Percentiles rank a stretch among this genome's conserved stretches.
These are phyloP conservation scores for Kluyveromyces nonfermentans DNA, from an alignment of 805 yeast species.

Conservation along the genomic window DNA sequence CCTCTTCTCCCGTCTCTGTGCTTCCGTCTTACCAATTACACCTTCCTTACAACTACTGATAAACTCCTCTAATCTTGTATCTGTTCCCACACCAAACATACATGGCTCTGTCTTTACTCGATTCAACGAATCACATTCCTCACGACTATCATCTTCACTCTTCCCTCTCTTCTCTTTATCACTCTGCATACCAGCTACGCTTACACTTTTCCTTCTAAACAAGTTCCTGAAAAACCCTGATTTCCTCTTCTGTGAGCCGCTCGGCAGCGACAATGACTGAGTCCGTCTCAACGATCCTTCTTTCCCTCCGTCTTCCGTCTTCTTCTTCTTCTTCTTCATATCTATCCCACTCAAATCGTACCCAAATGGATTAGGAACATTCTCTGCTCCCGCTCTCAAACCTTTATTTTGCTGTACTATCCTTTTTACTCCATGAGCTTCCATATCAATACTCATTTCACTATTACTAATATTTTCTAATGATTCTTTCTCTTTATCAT, in stretches of 20 bases:
- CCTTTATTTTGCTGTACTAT: conserved; percentile 4
- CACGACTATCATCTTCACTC: not conserved
- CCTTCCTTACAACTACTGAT: conserved; percentile 31
- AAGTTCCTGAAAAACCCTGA: conserved; percentile 31
- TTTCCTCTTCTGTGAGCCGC: conserved; percentile 18
- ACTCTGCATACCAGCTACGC: not conserved
- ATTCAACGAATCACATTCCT: conserved; percentile 6
- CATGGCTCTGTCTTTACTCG: conserved; percentile 17
- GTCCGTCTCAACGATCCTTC: conserved; percentile 20
- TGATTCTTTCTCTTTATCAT: not conserved
- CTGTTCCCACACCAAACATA: conserved; percentile 22
- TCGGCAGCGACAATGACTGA: conserved; percentile 24
- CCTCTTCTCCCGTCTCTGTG: conserved; percentile 2
- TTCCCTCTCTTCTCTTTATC: conserved; percentile 6
- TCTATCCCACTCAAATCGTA: not conserved
- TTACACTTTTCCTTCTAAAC: conserved; percentile 22
- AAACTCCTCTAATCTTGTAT: conserved; percentile 40
- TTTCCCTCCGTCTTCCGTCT: not conserved
- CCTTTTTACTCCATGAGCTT: conserved; percentile 5
- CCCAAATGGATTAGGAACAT: not conserved
- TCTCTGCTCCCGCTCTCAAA: not conserved
- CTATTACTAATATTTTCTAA: too few relatives aligned
- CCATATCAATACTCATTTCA: too few relatives aligned
- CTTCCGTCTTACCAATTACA: conserved; percentile 15
- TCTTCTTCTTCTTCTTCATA: not conserved